These are phyloP conservation scores for Flammula alnicola DNA, from an alignment of 1,284 basidiomycete genomes.

Conservation along the genomic window DNA sequence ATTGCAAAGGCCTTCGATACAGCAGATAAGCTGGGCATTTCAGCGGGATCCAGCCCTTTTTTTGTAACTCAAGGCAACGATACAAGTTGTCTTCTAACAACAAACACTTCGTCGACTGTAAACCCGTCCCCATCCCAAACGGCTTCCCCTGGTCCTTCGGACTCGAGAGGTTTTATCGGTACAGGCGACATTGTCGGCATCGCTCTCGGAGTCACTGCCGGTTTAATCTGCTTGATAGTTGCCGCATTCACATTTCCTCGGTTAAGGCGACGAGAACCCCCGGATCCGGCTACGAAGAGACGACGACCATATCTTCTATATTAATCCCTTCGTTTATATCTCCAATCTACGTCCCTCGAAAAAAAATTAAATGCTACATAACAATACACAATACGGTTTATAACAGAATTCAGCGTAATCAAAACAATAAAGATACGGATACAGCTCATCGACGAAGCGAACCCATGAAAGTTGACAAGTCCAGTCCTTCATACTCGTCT, in stretches of 20 bases:
- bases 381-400: slow-evolving; percentile 15
- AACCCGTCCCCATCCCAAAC: slow-evolving; percentile 1
- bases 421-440: slow-evolving; percentile 31
- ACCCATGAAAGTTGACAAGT: slow-evolving; percentile 84
- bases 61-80: slow-evolving; percentile 21
- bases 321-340: not conserved
- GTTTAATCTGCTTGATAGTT: slow-evolving; percentile 17
- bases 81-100: slow-evolving; percentile 21
- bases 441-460: slow-evolving; percentile 56
- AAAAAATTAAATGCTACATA: slow-evolving; percentile 16
- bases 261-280: slow-evolving; percentile 22
- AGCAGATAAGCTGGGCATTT: slow-evolving; percentile 2
- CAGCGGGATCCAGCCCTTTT: slow-evolving; percentile 15
- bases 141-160: not conserved
- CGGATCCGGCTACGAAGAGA: not conserved
- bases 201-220: slow-evolving; percentile 22
- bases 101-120: slow-evolving; percentile 12
- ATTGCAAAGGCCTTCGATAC: slow-evolving; percentile 18
- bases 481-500: slow-evolving; percentile 88
- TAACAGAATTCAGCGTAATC: slow-evolving; percentile 17
- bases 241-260: slow-evolving; percentile 25
- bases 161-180: not conserved
- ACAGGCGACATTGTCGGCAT: slow-evolving; percentile 23
- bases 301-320: slow-evolving; percentile 3
- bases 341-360: slow-evolving; percentile 9